phyloP scores from a whole-genome alignment of 345 rosid genomes.

The Acer yangbiense region DNA sequence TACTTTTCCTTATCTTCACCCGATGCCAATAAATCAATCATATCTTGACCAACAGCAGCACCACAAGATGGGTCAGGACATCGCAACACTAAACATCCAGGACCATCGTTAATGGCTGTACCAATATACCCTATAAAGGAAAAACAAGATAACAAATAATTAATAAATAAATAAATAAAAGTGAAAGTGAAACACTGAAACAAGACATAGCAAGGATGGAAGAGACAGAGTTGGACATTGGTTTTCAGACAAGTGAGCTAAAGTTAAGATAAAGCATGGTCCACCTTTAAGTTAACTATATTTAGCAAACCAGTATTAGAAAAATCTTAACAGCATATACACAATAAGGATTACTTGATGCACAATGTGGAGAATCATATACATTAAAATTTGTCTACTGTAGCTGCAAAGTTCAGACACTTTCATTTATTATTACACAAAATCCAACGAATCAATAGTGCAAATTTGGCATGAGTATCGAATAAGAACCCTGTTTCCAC shows the following conservation, averaged over 20 bases:
- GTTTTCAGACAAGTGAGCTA: not conserved
- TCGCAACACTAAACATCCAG: slow-evolving; percentile 74
- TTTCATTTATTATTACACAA: not conserved
- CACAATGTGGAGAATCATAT: not conserved
- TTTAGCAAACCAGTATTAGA: not conserved
- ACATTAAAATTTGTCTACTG: not conserved
- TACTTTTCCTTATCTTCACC: slow-evolving; percentile 61
- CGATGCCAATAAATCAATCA: slow-evolving; percentile 56
- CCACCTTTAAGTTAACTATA: not conserved
- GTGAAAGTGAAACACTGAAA: not conserved
- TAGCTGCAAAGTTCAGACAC: not conserved
- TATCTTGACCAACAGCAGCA: slow-evolving; percentile 75
- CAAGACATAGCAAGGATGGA: not conserved
- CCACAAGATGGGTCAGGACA: slow-evolving; percentile 80
- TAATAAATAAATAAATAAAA: not conserved
- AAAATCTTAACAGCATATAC: not conserved
- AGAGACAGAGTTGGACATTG: not conserved
- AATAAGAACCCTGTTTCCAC: not conserved
- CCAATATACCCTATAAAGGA: slow-evolving; percentile 59
- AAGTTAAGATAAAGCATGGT: not conserved
- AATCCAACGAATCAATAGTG: not conserved
- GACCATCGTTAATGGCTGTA: slow-evolving; percentile 72
- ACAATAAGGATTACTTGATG: not conserved
- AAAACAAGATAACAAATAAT: not conserved
- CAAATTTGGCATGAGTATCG: not conserved